These are phyloP conservation scores for Beverwykella pulmonaria DNA, from an alignment of 495 filamentous ascomycete species.

Conservation along the genomic window DNA sequence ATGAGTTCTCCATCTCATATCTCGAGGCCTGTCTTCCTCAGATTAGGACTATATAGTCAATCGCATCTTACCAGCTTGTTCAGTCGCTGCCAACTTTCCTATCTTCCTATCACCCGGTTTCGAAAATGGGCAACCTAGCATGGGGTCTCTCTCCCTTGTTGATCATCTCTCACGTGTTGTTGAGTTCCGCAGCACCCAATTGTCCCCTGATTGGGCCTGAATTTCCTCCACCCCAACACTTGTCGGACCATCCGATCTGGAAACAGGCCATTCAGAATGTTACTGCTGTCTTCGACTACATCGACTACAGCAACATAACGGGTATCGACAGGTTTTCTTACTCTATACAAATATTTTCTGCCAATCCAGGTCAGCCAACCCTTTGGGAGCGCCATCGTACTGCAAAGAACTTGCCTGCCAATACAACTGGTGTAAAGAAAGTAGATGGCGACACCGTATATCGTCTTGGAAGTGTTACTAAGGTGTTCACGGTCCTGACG, in stretches of 20 bases:
- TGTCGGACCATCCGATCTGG: slow-evolving; percentile 10
- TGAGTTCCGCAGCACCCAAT: slow-evolving; percentile 4
- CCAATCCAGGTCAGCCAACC: slow-evolving; percentile 4
- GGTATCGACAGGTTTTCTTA: slow-evolving; percentile 10
- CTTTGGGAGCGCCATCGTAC: slow-evolving; percentile 12
- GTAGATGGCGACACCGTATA: slow-evolving; percentile 49
- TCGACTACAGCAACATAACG: slow-evolving; percentile 11
- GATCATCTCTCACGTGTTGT: not conserved
- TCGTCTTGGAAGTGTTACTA: slow-evolving; percentile 54
- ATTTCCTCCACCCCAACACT: slow-evolving; percentile 9
- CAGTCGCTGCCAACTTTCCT: not conserved
- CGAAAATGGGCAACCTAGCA: not conserved
- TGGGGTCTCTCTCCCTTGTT: not conserved
- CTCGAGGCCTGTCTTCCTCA: not conserved
- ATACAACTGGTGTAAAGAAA: slow-evolving; percentile 8
- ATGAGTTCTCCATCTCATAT: not conserved
- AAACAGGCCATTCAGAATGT: slow-evolving; percentile 4
- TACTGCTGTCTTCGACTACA: slow-evolving; percentile 8
- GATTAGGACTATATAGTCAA: slow-evolving; percentile 2
- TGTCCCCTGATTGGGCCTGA: slow-evolving; percentile 15
- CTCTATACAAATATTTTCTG: slow-evolving; percentile 9
- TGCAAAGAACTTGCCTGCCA: not conserved
- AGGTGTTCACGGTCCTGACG: slow-evolving; percentile 52
- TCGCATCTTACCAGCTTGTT: slow-evolving; percentile 1
- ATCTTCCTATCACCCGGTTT: slow-evolving; percentile 3